phyloP scores from a whole-genome alignment of 352 stramenopile species.

The Elongisporangium prolatum region DNA sequence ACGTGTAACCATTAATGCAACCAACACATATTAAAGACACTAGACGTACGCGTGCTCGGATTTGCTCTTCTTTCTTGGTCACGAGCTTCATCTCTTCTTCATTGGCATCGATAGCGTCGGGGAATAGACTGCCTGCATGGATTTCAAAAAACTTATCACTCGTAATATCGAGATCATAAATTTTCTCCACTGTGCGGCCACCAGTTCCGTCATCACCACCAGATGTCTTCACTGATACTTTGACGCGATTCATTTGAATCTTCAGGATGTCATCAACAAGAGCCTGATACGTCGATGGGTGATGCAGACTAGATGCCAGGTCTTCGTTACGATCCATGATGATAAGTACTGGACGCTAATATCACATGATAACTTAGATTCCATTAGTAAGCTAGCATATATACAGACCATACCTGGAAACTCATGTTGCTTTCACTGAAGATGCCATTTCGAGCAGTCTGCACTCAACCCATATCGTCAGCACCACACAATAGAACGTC shows the following conservation, averaged over 20 bases:
- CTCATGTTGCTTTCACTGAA: slow-evolving; percentile 53
- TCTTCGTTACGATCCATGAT: slow-evolving; percentile 98
- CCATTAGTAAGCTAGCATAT: too few relatives aligned
- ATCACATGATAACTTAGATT: too few relatives aligned
- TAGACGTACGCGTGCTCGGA: slow-evolving; percentile 38
- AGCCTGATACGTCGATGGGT: slow-evolving; percentile 92
- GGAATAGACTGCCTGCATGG: slow-evolving; percentile 74
- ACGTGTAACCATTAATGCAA: not conserved
- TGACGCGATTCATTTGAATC: slow-evolving; percentile 95
- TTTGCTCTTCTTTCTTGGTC: slow-evolving; percentile 82
- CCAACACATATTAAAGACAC: not conserved
- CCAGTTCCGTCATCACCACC: slow-evolving; percentile 26
- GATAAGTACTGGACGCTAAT: slow-evolving; percentile 92
- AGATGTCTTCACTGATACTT: slow-evolving; percentile 78
- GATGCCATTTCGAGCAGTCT: slow-evolving; percentile 59
- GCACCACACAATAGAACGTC: not conserved
- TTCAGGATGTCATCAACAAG: slow-evolving; percentile 96
- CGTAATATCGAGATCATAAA: slow-evolving; percentile 78
- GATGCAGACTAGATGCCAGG: slow-evolving; percentile 92
- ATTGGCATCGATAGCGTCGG: slow-evolving; percentile 81
- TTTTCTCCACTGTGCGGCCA: slow-evolving; percentile 45
- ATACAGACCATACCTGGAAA: slow-evolving; percentile 59
- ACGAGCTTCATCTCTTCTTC: slow-evolving; percentile 88
- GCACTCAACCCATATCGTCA: not conserved
- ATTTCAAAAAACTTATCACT: slow-evolving; percentile 79